Base-by-base conservation (phyloP, 441 rosid genomes). In the Corymbia calophylla region DNA sequence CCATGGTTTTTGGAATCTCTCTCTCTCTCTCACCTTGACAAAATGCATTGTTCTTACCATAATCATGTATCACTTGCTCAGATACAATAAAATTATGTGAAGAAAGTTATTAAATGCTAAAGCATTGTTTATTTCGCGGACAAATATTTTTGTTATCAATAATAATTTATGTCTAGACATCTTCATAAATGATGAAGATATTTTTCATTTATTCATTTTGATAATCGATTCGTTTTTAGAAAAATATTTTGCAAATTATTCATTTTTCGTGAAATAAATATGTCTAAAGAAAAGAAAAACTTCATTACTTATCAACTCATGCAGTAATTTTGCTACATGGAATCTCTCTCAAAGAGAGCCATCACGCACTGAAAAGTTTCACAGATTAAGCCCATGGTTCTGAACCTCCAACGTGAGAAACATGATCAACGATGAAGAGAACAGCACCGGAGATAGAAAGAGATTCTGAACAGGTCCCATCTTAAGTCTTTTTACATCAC, bases 191-290 rank as follows among this genome's bases (percentile, higher is more conserved):
- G 2, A 27, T 60, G 16, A 60, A 25, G 16, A 60, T 60, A 60
- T 60, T 25, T 60, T 60, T 60, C 31, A 60, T 27, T 27, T 27
- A 12, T 6, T 60, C 8, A 60, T 60, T 27, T 27, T 60, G 11
- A 58, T 58, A 10, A 1, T 58, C 0, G 3, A 14, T 17, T 64
- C 9, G 5, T 68, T 39, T 39, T 39, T 0, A 8, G 11, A 19
- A 15, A 17, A 68, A 31, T 68, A 6, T 68, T 68, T 9, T 17
- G 6, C 23, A 68, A 8, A 32, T 32, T 12, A 17, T 32, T 17
- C 13, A 32, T 32, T 31, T 31, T 68, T 8, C 17, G 13, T 3
- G 1, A 68, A 8, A 17, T 0, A 32, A 68, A 32, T 25, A 29
- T 29, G 5, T 29, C 64, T 58, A 5, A 25, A 25, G 1, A 23